Base-by-base conservation (phyloP, 1,284 basidiomycete species). In the Mrakiaceae sp. region DNA sequence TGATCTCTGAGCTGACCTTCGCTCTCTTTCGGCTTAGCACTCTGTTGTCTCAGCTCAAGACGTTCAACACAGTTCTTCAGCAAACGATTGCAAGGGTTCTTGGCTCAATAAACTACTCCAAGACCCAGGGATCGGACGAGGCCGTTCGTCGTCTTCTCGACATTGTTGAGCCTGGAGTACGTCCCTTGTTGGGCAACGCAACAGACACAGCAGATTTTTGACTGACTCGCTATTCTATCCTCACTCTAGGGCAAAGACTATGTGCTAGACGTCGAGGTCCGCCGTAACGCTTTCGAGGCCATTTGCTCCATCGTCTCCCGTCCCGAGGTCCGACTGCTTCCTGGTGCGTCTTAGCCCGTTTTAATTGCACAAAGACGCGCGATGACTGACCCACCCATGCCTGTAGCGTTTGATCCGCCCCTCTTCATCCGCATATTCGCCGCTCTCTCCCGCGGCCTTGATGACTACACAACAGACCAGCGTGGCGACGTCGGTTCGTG, bases 401-500 rank as follows among this genome's bases (percentile, higher is more conserved):
- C 14, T 27, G 27, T 27, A 27, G 61, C n/a, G 3, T 3, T 46
- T 51, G 39, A 43, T 14, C 27, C 64, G 6, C 55, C 44, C 6
- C 5, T 60, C 68, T 66, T 66, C 43, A 58, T 0, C 10, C 65
- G 61, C 0, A 67, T 73, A 40, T 57, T 76, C 43, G n/a, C 62
- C 27, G 71, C 74, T 0, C 71, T 80, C 47, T 75, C 87, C 27
- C 72, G 71, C 11, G 92, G 91, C 2, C 75, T 98, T 51, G 80
- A 83, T 14, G 95, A 99, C 78, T 98, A 98, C 72, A 87, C 90
- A 2, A 85, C 84, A 46, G 96, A 98, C 73, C 88, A 96, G 74
- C 83, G 96, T 65, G 96, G 96, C 4, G 96, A 99, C 72, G 89
- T 99, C 40, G 96, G 96, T 43, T 97, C 94, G 0, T 98, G 94